Conservation (phyloP, 2,329 filamentous ascomycete genomes). For the Hypoxylon sp. region DNA sequence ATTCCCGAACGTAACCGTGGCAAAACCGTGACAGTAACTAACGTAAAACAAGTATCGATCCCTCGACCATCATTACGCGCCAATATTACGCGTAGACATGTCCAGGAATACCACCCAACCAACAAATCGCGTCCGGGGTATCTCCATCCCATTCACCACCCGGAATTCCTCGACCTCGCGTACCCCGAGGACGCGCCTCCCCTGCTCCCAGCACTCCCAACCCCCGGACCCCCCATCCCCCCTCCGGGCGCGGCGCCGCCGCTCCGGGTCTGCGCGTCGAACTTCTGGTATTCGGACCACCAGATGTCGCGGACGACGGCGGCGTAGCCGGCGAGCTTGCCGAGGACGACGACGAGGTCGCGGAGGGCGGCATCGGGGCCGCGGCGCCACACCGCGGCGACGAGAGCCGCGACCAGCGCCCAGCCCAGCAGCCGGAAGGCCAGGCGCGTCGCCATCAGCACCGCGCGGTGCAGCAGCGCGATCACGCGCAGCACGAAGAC, state of each 20-base stretch:
- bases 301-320: conserved; percentile 62
- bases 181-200: conserved; percentile 23
- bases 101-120: not conserved
- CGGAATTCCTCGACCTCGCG: conserved; percentile 23
- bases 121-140: no score
- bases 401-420: conserved; percentile 62
- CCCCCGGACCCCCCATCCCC: no score
- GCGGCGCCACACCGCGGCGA: conserved; percentile 68
- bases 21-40: conserved; percentile 17
- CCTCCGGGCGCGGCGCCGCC: no score
- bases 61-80: not conserved
- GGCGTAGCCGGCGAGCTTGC: conserved; percentile 56
- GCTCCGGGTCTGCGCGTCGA: conserved; percentile 57
- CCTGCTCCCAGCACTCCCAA: conserved; percentile 24
- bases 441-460: conserved; percentile 80
- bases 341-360: conserved; percentile 60
- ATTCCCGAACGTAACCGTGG: conserved; percentile 4
- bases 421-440: conserved; percentile 70
- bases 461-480: conserved; percentile 72
- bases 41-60: not conserved
- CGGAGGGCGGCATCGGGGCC: conserved; percentile 69
- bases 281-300: conserved; percentile 64
- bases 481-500: conserved; percentile 71
- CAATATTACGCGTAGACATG: not conserved
- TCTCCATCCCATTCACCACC: conserved; percentile 11